These are phyloP conservation scores for Thielaviopsis cerberus DNA, from an alignment of 2,329 filamentous ascomycete genomes.

Conservation along the genomic window DNA sequence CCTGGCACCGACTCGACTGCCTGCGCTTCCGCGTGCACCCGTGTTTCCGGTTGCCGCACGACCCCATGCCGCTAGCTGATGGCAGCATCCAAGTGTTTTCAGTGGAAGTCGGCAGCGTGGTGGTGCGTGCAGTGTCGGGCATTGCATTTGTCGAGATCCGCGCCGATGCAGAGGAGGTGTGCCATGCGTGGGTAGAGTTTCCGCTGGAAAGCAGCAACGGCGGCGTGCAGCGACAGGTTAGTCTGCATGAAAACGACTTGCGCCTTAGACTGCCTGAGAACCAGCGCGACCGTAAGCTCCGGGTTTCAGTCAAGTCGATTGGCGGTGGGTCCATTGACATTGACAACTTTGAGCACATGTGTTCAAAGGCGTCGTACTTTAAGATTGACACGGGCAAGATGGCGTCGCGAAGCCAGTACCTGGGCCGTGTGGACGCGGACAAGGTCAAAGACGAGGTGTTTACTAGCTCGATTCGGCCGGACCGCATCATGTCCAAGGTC, in stretches of 20 bases:
- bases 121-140: slow-evolving; percentile 63
- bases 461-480: slow-evolving; percentile 46
- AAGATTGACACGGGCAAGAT: slow-evolving; percentile 53
- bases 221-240: slow-evolving; percentile 50
- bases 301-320: slow-evolving; percentile 56
- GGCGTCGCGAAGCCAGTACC: slow-evolving; percentile 56
- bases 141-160: slow-evolving; percentile 75
- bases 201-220: slow-evolving; percentile 36
- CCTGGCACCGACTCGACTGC: slow-evolving; percentile 77
- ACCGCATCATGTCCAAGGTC: slow-evolving; percentile 56
- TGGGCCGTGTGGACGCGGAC: slow-evolving; percentile 55
- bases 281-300: slow-evolving; percentile 52
- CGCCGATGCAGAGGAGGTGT: slow-evolving; percentile 60
- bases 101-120: slow-evolving; percentile 55
- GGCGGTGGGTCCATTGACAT: slow-evolving; percentile 57
- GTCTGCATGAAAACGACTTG: slow-evolving; percentile 56
- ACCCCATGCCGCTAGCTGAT: slow-evolving; percentile 45
- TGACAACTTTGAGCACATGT: slow-evolving; percentile 54
- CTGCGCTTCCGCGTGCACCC: slow-evolving; percentile 81
- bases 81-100: slow-evolving; percentile 72
- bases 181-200: slow-evolving; percentile 68
- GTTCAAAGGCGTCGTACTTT: slow-evolving; percentile 51
- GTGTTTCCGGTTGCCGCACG: slow-evolving; percentile 69
- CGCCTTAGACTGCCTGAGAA: slow-evolving; percentile 52
- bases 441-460: slow-evolving; percentile 58